Percentiles rank a stretch among this genome's conserved stretches.
phyloP scores from a whole-genome alignment of 2,329 filamentous ascomycete species.

The Cadophora sp. region DNA sequence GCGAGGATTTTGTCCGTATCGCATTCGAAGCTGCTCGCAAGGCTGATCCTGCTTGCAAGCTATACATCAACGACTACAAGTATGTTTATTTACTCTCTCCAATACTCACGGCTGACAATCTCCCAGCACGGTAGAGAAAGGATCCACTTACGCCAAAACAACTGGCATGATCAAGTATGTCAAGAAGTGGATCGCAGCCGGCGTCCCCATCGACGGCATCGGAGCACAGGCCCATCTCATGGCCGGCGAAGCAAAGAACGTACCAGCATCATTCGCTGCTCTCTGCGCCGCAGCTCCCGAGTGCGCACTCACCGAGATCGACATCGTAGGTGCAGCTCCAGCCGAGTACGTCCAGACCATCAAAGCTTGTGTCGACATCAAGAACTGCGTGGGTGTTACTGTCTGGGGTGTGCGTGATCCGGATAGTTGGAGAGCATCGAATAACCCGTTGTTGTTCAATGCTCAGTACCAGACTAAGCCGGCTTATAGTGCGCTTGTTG shows the following conservation, averaged over 20 bases:
- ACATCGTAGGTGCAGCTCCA: conserved; percentile 64
- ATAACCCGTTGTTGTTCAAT: conserved; percentile 62
- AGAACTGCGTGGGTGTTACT: conserved; percentile 45
- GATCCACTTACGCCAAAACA: conserved; percentile 61
- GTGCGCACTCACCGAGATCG: conserved; percentile 71
- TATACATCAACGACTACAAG: conserved; percentile 81
- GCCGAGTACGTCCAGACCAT: conserved; percentile 37
- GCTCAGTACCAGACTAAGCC: conserved; percentile 57
- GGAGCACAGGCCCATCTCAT: conserved; percentile 47
- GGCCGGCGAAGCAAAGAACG: conserved; percentile 30
- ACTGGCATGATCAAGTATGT: conserved; percentile 63
- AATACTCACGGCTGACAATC: background rate
- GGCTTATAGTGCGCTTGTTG: conserved; percentile 52
- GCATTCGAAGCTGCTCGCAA: conserved; percentile 72
- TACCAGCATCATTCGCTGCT: conserved; percentile 50
- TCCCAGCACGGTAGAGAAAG: conserved; percentile 33
- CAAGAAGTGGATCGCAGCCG: conserved; percentile 66
- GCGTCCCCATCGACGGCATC: conserved; percentile 71
- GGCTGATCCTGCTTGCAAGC: conserved; percentile 70
- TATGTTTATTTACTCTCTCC: background rate
- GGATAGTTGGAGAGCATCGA: conserved; percentile 58
- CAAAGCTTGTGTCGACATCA: conserved; percentile 42
- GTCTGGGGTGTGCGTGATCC: conserved; percentile 54
- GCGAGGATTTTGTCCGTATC: conserved; percentile 72
- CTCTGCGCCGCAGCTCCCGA: conserved; percentile 63